Conservation (phyloP, 106 monocot species). For the Platanthera guangdongensis region DNA sequence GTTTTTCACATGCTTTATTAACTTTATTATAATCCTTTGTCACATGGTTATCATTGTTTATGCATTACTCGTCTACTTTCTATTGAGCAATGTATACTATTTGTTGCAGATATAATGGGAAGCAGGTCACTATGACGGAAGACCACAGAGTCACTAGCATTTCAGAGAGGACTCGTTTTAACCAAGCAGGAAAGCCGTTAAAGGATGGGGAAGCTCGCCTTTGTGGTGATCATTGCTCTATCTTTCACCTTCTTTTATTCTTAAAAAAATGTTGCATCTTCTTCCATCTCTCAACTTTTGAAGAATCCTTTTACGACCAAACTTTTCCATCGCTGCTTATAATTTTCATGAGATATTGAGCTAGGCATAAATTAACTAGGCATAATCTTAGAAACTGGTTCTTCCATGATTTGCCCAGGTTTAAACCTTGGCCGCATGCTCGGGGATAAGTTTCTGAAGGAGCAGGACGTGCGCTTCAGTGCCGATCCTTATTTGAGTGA, state of each 20-base stretch:
- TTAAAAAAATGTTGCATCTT: background rate
- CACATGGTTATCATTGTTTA: too few species aligned
- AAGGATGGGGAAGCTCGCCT: slow-evolving; percentile 83
- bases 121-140: slow-evolving; percentile 66
- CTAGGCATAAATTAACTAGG: background rate
- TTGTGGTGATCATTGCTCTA: slow-evolving; percentile 32
- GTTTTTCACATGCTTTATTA: too few species aligned
- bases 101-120: slow-evolving; percentile 42
- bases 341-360: too few species aligned
- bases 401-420: slow-evolving; percentile 28
- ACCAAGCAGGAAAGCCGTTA: slow-evolving; percentile 53
- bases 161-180: slow-evolving; percentile 53
- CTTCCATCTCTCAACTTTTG: background rate
- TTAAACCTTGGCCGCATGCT: slow-evolving; percentile 82
- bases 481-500: slow-evolving; percentile 77
- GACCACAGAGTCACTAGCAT: slow-evolving; percentile 70
- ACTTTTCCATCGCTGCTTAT: too few species aligned
- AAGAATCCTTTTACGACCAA: background rate
- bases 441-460: slow-evolving; percentile 93
- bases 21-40: too few species aligned
- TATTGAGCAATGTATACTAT: background rate
- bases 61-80: too few species aligned
- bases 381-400: background rate
- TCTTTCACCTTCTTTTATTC: background rate
- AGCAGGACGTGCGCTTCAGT: slow-evolving; percentile 80